phyloP scores from a whole-genome alignment of 306 rosid genomes.

The Cucurbita ficifolia region DNA sequence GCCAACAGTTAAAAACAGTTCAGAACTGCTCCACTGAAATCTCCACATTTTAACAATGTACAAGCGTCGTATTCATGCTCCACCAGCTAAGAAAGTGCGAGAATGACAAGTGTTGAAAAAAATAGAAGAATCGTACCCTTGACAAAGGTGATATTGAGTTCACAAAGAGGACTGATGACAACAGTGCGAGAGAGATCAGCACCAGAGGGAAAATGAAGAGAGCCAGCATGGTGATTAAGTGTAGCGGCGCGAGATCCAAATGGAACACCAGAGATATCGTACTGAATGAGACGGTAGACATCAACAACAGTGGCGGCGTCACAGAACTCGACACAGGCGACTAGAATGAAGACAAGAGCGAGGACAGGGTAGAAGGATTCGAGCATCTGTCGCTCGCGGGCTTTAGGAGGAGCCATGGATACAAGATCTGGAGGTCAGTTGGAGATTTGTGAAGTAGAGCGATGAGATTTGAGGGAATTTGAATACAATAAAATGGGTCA shows the following conservation, averaged over 20 bases:
- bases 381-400: constrained; percentile 37
- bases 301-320: constrained; percentile 96
- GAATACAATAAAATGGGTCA: not conserved
- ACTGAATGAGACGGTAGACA: constrained; percentile 84
- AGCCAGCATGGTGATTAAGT: constrained; percentile 86
- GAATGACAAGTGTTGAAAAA: not conserved
- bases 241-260: constrained; percentile 92
- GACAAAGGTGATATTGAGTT: constrained; percentile 65
- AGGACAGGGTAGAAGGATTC: constrained; percentile 61
- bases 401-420: constrained; percentile 30
- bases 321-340: constrained; percentile 84
- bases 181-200: constrained; percentile 96
- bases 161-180: constrained; percentile 66
- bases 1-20: not conserved
- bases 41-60: not conserved
- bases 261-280: constrained; percentile 74
- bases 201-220: constrained; percentile 58
- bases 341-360: constrained; percentile 56
- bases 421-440: not conserved
- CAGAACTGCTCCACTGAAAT: not conserved
- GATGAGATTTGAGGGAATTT: not conserved
- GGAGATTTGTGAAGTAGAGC: not conserved
- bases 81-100: not conserved
- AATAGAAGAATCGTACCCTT: constrained; percentile 28
- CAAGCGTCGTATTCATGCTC: not conserved